These are phyloP conservation scores for Lecanicillium sp. DNA, from an alignment of 2,329 filamentous ascomycete genomes.

Conservation along the genomic window DNA sequence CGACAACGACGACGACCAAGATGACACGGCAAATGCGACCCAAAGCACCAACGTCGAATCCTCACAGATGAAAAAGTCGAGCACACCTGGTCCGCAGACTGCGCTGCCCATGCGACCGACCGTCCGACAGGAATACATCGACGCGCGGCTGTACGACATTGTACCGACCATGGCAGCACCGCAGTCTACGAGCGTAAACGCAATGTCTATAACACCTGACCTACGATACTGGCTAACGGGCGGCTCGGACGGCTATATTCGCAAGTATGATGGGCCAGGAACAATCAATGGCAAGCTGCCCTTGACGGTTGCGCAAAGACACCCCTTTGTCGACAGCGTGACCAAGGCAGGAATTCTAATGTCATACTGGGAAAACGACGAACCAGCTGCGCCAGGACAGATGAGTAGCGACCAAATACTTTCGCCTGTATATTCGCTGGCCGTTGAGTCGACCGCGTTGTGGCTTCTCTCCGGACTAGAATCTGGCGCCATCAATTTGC, in stretches of 20 bases:
- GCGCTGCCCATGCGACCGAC: conserved; percentile 38
- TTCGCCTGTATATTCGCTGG: conserved; percentile 92
- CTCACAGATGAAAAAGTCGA: conserved; percentile 19
- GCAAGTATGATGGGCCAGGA: conserved; percentile 91
- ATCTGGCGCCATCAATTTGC: conserved; percentile 85
- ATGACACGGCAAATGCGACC: conserved; percentile 24
- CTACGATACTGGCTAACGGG: conserved; percentile 93
- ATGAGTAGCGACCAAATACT: conserved; percentile 52
- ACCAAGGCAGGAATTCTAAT: conserved; percentile 89
- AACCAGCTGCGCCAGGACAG: conserved; percentile 42
- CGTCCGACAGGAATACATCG: conserved; percentile 70
- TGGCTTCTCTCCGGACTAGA: conserved; percentile 90
- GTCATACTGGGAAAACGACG: conserved; percentile 98
- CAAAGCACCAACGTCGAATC: conserved; percentile 30
- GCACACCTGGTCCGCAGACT: conserved; percentile 17
- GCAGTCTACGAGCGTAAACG: conserved; percentile 91
- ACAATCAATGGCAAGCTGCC: conserved; percentile 93
- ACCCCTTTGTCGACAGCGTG: conserved; percentile 96
- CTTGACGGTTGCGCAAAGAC: conserved; percentile 87
- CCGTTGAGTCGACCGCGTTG: conserved; percentile 78
- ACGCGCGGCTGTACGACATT: conserved; percentile 81
- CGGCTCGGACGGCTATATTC: conserved; percentile 88
- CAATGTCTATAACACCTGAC: conserved; percentile 84
- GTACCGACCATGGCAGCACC: conserved; percentile 95
- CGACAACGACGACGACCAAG: conserved; percentile 25